Evolutionary conservation across 139 green algal species (phyloP).

Genomic region (Chlamydomonas incerta): DNA sequence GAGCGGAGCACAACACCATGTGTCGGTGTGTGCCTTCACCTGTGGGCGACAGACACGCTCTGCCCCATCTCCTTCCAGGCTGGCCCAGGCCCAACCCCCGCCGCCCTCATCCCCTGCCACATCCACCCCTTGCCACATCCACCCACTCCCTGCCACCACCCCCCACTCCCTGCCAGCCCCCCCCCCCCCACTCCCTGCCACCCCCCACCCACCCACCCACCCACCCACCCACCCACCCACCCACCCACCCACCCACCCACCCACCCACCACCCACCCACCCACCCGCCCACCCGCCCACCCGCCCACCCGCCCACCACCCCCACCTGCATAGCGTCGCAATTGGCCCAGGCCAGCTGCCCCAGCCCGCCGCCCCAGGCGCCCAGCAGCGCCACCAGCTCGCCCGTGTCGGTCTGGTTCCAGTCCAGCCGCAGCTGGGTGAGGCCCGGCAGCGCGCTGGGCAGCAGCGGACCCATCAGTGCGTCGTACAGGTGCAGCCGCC

Average conservation of each 20-base stretch:
- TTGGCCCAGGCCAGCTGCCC: conserved; percentile 1
- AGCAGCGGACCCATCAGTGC: conserved; percentile 10
- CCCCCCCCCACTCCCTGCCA: background rate
- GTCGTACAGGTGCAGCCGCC: conserved; percentile 35
- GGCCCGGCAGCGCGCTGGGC: background rate
- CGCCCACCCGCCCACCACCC: background rate
- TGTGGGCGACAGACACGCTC: too few relatives aligned
- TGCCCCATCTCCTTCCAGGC: too few relatives aligned
- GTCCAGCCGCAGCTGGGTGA: conserved; percentile 23
- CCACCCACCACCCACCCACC: too few relatives aligned
- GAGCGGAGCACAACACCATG: too few relatives aligned
- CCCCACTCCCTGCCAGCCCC: background rate
- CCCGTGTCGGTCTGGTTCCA: conserved; percentile 18
- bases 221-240: too few relatives aligned
- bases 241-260: background rate
- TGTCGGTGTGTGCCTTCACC: too few relatives aligned
- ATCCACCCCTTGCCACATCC: too few relatives aligned
- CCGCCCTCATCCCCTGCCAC: too few relatives aligned
- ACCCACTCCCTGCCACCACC: too few relatives aligned
- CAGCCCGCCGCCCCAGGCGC: conserved; percentile 2
- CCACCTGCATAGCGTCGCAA: conserved; percentile 2
- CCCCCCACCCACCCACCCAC: background rate
- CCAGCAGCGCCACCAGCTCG: conserved; percentile 4
- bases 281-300: background rate
- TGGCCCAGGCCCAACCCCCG: too few relatives aligned